These are phyloP conservation scores for Cerioporus squamosus DNA, from an alignment of 1,284 basidiomycete genomes.

Conservation along the genomic window DNA sequence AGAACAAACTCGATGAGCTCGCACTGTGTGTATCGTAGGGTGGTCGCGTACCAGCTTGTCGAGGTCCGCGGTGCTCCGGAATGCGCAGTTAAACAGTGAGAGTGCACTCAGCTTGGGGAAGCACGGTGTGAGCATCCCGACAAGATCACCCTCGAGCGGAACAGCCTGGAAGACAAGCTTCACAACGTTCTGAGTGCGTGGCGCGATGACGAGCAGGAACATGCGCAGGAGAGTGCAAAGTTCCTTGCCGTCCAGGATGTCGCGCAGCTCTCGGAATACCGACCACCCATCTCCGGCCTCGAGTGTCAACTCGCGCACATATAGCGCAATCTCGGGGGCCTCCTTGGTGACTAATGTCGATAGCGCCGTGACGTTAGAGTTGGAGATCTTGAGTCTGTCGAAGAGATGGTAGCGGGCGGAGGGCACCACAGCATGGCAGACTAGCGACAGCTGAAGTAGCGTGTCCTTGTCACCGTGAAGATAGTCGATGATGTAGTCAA, in stretches of 20 bases:
- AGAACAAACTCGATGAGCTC: conserved; percentile 22
- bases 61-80: conserved; percentile 17
- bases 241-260: not conserved
- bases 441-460: no score
- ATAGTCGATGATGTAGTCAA: no score
- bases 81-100: conserved; percentile 23
- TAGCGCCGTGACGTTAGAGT: no score
- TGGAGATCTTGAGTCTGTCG: no score
- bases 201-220: conserved; percentile 15
- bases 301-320: conserved; percentile 18
- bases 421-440: no score
- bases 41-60: conserved; percentile 12
- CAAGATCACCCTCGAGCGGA: conserved; percentile 10
- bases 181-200: conserved; percentile 7
- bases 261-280: conserved; percentile 5
- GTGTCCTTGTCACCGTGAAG: no score
- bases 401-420: no score
- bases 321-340: conserved; percentile 6
- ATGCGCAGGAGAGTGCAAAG: conserved; percentile 2
- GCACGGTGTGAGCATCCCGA: conserved; percentile 7
- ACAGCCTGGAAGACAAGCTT: conserved; percentile 17
- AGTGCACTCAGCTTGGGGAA: conserved; percentile 15
- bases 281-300: not conserved
- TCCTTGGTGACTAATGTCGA: no score
- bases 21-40: conserved; percentile 15